Conservation (phyloP, 768 basidiomycete species). For the Paxillus involutus region DNA sequence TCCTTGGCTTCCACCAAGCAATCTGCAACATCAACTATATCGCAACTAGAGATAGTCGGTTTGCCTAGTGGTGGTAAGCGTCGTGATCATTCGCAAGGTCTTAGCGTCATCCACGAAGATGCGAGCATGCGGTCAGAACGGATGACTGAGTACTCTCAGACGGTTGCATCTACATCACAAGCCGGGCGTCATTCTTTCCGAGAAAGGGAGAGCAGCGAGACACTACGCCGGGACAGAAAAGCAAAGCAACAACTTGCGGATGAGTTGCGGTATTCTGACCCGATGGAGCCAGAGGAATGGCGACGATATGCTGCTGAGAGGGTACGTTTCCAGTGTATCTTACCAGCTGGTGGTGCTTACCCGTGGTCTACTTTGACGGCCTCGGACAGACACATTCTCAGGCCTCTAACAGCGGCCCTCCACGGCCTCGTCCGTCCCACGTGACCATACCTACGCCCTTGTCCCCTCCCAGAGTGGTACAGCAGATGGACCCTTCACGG, state of each 20-base stretch:
- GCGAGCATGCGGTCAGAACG: slow-evolving; percentile 27
- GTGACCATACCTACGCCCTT: slow-evolving; percentile 26
- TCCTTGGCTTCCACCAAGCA: slow-evolving; percentile 29
- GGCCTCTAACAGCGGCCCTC: slow-evolving; percentile 4
- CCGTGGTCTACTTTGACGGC: neutral
- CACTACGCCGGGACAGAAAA: slow-evolving; percentile 12
- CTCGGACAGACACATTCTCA: slow-evolving; percentile 19
- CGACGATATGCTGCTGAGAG: slow-evolving; percentile 19
- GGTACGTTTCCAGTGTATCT: slow-evolving; percentile 10
- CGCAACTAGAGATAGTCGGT: slow-evolving; percentile 33
- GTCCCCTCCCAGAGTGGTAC: slow-evolving; percentile 21
- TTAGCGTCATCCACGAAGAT: slow-evolving; percentile 35
- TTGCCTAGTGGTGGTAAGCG: slow-evolving; percentile 17
- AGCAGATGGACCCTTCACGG: slow-evolving; percentile 9
- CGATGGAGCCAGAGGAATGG: slow-evolving; percentile 32
- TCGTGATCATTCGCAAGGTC: slow-evolving; percentile 21
- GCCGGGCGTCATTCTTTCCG: slow-evolving; percentile 10
- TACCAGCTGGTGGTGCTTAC: neutral
- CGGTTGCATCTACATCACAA: slow-evolving; percentile 18
- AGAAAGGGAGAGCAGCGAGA: slow-evolving; percentile 19
- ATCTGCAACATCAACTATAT: slow-evolving; percentile 29
- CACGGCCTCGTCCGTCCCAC: slow-evolving; percentile 18
- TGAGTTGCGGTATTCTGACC: slow-evolving; percentile 35
- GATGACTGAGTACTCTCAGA: slow-evolving; percentile 22
- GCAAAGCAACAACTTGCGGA: slow-evolving; percentile 33